Evolutionary conservation across 2,329 filamentous ascomycete species (phyloP), one percentile per base, ranked within the genome.

Genomic region (Aureobasidium sp.): DNA sequence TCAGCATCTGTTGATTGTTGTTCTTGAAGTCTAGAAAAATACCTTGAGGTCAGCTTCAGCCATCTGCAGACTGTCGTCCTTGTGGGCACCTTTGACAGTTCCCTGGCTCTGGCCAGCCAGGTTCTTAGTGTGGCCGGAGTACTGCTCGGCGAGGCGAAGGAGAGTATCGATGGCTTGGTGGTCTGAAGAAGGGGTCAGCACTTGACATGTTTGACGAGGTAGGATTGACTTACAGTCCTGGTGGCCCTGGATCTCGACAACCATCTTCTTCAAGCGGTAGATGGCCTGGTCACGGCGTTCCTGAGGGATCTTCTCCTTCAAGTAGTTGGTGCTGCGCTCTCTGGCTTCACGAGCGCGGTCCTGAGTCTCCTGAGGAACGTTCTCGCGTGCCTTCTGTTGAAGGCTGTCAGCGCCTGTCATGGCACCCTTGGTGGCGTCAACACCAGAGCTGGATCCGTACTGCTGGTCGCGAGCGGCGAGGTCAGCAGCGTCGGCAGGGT

Each of bases 261-360:
- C 75, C 86, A 97, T 95, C 81, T 97, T 97, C 83, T 91, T 98
- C 60, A 98, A 73, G 32, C 93, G 87, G 80, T 84, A 95, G 63
- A 96, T 84, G 53, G 84, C 85, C 75, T 95, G 90, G 6, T 97
- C 90, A 56, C 90, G 89, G 56, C 93, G 89, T 69, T 97, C 90
- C 70, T 91, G 75, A 1, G 93, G 90, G 71, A 98, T 79, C 78
- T 97, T 98, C 64, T 84, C 80, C 61, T 81, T 78, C 53, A 96
- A 74, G 68, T 97, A 97, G 61, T 87, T 81, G 65, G 79, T 83
- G 22, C 85, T 76, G 54, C 77, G 68, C 55, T 74, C 71, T 14
- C 71, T 70, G 56, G 70, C 67, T 45, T 71, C 71, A 44, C 70
- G 69, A 32, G 68, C 62, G 56, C 61, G 61, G 56, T 79, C 70